Conservation (phyloP, 495 filamentous ascomycete species). For the Cercophora samala region DNA sequence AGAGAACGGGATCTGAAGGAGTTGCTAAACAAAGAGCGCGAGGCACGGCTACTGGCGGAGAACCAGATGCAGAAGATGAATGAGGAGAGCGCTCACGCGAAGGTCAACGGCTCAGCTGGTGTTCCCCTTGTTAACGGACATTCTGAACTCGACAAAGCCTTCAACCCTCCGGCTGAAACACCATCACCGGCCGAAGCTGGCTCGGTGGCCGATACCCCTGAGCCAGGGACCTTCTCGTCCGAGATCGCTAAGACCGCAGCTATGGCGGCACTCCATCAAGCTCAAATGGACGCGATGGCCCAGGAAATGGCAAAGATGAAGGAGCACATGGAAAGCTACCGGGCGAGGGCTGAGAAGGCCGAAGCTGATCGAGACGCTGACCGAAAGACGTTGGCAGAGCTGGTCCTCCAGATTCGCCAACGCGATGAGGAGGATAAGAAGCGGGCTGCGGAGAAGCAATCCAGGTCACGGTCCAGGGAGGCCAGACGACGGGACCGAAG, state of each 20-base stretch:
- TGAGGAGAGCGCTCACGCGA: slow-evolving; percentile 42
- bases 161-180: slow-evolving; percentile 40
- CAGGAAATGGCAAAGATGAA: slow-evolving; percentile 80
- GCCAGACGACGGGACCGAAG: slow-evolving; percentile 15
- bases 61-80: slow-evolving; percentile 71
- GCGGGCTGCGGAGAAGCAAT: slow-evolving; percentile 29
- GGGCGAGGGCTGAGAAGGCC: slow-evolving; percentile 71
- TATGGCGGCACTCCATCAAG: slow-evolving; percentile 58
- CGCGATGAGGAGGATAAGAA: slow-evolving; percentile 54
- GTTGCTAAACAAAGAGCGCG: slow-evolving; percentile 70
- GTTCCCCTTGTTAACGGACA: slow-evolving; percentile 32
- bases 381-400: slow-evolving; percentile 74
- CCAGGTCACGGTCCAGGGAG: slow-evolving; percentile 21
- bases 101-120: slow-evolving; percentile 35
- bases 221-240: slow-evolving; percentile 31
- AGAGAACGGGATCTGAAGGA: slow-evolving; percentile 79
- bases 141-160: slow-evolving; percentile 37
- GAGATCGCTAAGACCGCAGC: slow-evolving; percentile 43
- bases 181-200: slow-evolving; percentile 21
- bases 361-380: slow-evolving; percentile 66
- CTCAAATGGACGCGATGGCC: slow-evolving; percentile 73
- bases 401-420: slow-evolving; percentile 76
- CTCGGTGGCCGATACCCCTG: slow-evolving; percentile 21
- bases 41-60: slow-evolving; percentile 79
- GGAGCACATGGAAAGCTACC: slow-evolving; percentile 73